Conservation (phyloP, 73 alveolate genomes). For the Paramecium tetraurelia region DNA sequence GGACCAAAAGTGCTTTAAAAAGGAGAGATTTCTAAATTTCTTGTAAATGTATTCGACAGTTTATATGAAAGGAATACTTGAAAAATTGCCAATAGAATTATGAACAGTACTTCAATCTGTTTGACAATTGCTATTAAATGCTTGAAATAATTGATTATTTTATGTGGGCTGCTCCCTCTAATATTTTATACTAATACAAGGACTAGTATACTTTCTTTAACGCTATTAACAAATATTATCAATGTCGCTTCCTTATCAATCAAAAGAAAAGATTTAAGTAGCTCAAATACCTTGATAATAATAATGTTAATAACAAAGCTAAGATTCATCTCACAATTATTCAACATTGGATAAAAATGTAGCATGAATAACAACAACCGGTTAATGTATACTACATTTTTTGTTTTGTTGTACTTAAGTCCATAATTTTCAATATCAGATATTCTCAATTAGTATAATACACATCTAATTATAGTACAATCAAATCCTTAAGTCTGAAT, state of each 20-base stretch:
- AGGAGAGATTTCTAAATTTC: not conserved
- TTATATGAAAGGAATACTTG: not conserved
- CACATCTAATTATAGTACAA: not conserved
- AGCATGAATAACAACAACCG: not conserved
- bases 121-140: not conserved
- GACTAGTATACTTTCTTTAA: not conserved
- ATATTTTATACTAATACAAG: not conserved
- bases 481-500: not conserved
- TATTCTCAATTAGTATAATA: not conserved
- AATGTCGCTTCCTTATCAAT: not conserved
- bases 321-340: not conserved
- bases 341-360: not conserved
- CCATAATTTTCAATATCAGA: not conserved
- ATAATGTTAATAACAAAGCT: not conserved
- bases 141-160: not conserved
- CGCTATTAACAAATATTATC: not conserved
- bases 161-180: not conserved
- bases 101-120: not conserved
- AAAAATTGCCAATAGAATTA: not conserved
- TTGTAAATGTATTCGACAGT: not conserved
- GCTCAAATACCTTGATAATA: not conserved
- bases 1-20: constrained; percentile 6
- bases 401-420: not conserved
- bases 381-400: not conserved
- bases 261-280: not conserved